Base-by-base conservation (phyloP, 2,329 filamentous ascomycete genomes). In the Fusarium odoratissimum region DNA sequence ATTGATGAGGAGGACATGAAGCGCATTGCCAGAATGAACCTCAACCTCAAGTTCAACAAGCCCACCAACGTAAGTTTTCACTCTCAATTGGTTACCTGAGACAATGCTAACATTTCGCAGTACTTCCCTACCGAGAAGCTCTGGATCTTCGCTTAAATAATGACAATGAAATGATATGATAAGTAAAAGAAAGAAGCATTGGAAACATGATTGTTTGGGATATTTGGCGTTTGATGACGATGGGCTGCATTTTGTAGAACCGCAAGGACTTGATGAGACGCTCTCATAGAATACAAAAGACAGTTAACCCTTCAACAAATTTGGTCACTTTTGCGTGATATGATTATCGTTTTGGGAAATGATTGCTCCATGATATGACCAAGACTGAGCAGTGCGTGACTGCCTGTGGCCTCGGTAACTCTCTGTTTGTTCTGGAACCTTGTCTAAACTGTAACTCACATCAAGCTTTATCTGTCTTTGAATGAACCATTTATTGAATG, bases 41-140 rank as follows among this genome's bases (percentile, higher is more conserved):
- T 86, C 76, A 85, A 87, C 72, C 84, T 94, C 79, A 89, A 92
- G 78, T 95, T 95, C 84, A 95, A 95, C 84, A 90, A 94, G 83
- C 93, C 92, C 58, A 85, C 88, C 68, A 91, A 90, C 80, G 91
- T 92, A 78, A 88, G 90, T 86, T 37, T 7, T 28, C 31, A 30
- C 25, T 13, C 1, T 25, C 6, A 13, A n/a, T 25, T 8, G 11
- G 37, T 17, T 35, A 6, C 30, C 4, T 12, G 7, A 37, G 35
- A 14, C 10, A 35, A 59, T 41, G 19, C 70, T 77, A 44, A 78
- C 38, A n/a, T 19, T 49, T n/a, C 35, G 19, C 14, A 89, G 86
- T 89, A 89, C 83, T 89, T 89, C 82, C 71, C 82, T 58, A 87
- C 86, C 62, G 86, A 89, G 75, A 83, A 85, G 80, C 86, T 89